Percentiles rank a stretch among this genome's conserved stretches.
These are phyloP conservation scores for Cenococcum geophilum DNA, from an alignment of 495 filamentous ascomycete genomes.

Conservation along the genomic window DNA sequence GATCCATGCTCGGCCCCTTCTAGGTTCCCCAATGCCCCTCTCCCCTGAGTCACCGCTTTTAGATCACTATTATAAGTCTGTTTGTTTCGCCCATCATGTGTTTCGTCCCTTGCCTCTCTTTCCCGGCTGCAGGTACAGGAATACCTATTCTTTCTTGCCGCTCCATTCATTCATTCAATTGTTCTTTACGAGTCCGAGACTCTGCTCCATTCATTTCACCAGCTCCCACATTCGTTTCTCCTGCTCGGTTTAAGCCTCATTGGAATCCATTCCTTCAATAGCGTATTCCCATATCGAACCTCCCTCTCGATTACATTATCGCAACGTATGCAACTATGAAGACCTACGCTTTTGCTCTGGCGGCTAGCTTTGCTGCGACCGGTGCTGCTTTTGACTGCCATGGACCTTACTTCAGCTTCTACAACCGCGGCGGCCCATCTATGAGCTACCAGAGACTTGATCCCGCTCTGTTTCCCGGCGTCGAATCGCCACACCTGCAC, in stretches of 20 bases:
- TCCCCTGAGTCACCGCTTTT: neutral
- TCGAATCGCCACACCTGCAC: conserved; percentile 25
- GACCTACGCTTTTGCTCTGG: conserved; percentile 7
- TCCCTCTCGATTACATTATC: neutral
- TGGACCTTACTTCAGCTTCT: conserved; percentile 30
- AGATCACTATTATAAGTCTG: neutral
- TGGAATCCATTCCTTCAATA: neutral
- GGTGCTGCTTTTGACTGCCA: conserved; percentile 24
- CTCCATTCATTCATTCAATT: conserved; percentile 5
- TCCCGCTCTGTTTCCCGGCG: conserved; percentile 23
- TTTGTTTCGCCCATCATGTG: neutral
- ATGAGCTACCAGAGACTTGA: conserved; percentile 28
- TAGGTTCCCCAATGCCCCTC: neutral
- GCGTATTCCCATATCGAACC: neutral
- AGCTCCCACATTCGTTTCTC: conserved; percentile 10
- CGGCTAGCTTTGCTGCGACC: conserved; percentile 21
- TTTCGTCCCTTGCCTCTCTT: conserved; percentile 10
- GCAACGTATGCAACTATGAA: conserved; percentile 17
- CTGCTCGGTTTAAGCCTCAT: neutral
- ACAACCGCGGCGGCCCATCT: conserved; percentile 22
- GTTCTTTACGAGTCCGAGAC: conserved; percentile 27
- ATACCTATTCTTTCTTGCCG: conserved; percentile 16
- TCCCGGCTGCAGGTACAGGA: conserved; percentile 28
- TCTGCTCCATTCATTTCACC: conserved; percentile 16
- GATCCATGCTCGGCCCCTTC: no score